phyloP scores from a whole-genome alignment of 139 green algal species.

The Coelastrella sp. region DNA sequence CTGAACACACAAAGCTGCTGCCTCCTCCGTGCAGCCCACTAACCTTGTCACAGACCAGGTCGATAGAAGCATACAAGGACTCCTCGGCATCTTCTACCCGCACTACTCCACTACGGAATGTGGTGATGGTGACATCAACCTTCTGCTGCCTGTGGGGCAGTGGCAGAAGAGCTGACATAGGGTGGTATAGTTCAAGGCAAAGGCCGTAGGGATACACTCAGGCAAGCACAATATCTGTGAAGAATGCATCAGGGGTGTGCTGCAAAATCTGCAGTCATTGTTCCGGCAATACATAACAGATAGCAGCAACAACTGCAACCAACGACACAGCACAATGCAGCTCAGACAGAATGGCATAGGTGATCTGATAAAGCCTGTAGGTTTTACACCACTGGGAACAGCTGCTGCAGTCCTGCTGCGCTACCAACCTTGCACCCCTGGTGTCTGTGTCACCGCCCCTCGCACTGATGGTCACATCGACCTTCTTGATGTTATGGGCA shows the following conservation, averaged over 20 bases:
- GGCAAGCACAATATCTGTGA: too few relatives aligned
- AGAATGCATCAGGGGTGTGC: too few relatives aligned
- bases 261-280: too few relatives aligned
- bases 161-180: background rate
- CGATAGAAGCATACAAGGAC: slow-evolving; percentile 82
- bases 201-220: too few relatives aligned
- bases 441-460: slow-evolving; percentile 78
- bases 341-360: too few relatives aligned
- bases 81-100: slow-evolving; percentile 77
- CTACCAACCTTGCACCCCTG: slow-evolving; percentile 63
- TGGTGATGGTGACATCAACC: slow-evolving; percentile 85
- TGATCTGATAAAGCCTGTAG: too few relatives aligned
- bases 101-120: slow-evolving; percentile 78
- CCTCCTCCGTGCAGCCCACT: background rate
- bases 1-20: too few relatives aligned
- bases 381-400: background rate
- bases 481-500: slow-evolving; percentile 69
- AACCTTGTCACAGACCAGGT: slow-evolving; percentile 81
- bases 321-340: too few relatives aligned
- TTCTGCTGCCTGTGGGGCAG: slow-evolving; percentile 69
- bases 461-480: slow-evolving; percentile 75
- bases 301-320: too few relatives aligned
- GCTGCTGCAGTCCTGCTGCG: background rate
- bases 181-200: background rate
- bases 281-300: too few relatives aligned